Base-by-base conservation (phyloP, 768 basidiomycete species). In the Tylopilus subfusipes region DNA sequence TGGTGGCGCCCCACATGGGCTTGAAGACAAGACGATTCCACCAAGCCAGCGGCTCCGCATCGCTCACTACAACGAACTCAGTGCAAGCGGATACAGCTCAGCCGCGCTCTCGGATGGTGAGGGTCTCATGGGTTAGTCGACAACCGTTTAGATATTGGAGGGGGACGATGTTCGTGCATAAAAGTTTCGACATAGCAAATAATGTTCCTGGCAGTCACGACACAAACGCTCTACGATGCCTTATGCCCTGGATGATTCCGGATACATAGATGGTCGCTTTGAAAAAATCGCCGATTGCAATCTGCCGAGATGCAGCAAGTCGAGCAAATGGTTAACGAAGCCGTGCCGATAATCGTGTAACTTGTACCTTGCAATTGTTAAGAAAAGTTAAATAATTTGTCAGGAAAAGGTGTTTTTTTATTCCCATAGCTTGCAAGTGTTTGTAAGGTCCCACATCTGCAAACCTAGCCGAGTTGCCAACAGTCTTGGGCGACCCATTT, bases 11-110 rank as follows among this genome's bases (percentile, higher is more conserved):
- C 79, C 81, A 13, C 81, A 79, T 27, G 82, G 78, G 2, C 56
- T 80, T 12, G 80, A 84, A 54, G 85, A 88, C 38, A 82, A 83
- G 67, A 67, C 73, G 0, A 79, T 90, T 31, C 89, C 90, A 16
- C 89, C 89, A 1, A 82, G 81, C 52, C 89, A 92, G 63, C 77
- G 83, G 24, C 78, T 88, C 36, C 82, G 81, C 55, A 86, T 92
- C 57, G 82, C 84, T 8, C 76, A 76, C n/a, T 85, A 83, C 56
- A 80, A 71, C 38, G 84, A 86, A 63, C 70, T 85, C 0, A 62
- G 67, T 5, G 66, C 63, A 9, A 76, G 77, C 50, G 81, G 81
- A 25, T 76, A 76, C 47, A 82, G 80, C 59, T 81, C 81, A 42
- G 77, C 83, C 0, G 81, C 82, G 2, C 72, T 78, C 38, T 83